phyloP scores from a whole-genome alignment of 1,284 basidiomycete species.

The Cryptococcus depauperatus region DNA sequence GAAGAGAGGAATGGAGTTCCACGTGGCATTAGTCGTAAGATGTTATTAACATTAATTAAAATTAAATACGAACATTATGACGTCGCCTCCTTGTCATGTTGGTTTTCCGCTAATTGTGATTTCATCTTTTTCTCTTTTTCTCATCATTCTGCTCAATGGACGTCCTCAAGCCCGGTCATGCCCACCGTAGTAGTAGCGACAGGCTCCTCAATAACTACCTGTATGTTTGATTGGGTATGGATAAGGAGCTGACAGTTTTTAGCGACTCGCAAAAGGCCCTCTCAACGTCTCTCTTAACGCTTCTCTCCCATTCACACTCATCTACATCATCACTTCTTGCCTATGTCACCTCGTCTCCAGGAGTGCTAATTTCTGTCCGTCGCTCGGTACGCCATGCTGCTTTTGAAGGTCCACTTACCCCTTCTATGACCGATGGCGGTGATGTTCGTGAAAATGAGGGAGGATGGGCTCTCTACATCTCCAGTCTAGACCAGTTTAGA shows the following conservation, averaged over 20 bases:
- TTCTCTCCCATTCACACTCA: constrained; percentile 44
- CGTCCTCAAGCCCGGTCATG: constrained; percentile 37
- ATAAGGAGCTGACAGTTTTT: constrained; percentile 10
- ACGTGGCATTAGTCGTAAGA: no score
- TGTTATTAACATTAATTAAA: no score
- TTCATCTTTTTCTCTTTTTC: no score
- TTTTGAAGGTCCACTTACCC: constrained; percentile 42
- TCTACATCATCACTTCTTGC: constrained; percentile 45
- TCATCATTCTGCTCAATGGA: no score
- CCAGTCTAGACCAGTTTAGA: constrained; percentile 40
- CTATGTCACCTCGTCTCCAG: constrained; percentile 45
- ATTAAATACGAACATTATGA: no score
- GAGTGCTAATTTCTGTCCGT: constrained; percentile 39
- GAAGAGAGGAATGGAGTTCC: no score
- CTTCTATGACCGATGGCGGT: constrained; percentile 17
- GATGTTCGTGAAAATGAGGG: constrained; percentile 18
- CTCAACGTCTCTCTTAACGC: constrained; percentile 39
- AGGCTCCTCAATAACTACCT: constrained; percentile 44
- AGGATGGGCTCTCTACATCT: constrained; percentile 43
- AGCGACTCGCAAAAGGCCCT: constrained; percentile 44
- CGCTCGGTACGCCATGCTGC: constrained; percentile 42
- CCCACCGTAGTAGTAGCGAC: constrained; percentile 42
- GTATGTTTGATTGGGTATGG: no score
- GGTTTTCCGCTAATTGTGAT: no score
- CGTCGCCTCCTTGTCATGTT: no score